Evolutionary conservation across 192 early-diverging fungal species (phyloP), one percentile per base, ranked within the genome.

Genomic region (Coemansia sp.): DNA sequence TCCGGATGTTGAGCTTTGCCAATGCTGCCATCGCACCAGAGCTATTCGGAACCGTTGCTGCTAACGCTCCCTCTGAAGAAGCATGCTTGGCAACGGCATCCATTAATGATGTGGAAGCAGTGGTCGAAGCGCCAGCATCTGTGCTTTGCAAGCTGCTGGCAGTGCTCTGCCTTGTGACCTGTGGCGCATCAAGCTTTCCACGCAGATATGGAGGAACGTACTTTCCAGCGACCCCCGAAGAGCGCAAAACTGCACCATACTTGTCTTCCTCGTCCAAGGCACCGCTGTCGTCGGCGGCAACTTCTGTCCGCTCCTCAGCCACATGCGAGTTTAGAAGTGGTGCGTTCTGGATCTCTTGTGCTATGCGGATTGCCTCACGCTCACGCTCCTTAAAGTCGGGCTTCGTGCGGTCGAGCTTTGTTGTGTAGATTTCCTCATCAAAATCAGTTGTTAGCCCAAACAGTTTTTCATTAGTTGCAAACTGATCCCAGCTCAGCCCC

Each of bases 401-500:
- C 41, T 87, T 89, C 5, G 88, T 86, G 61, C 91, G 84, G 71
- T 99, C 95, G 59, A 99, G 81, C 32, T 85, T 88, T 7, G 98
- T 99, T 2, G 98, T 99, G 76, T 99, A 99, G 4, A 99, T 76
- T 58, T 97, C 95, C 64, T 97, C 95, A 70, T 97, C 85, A 84
- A 94, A 99, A 76, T 99, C 95, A 5, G 96, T 95, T 7, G 85
- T 93, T 54, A 99, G 87, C 1, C 98, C 98, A 88, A 99, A 99
- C 49, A 94, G 85, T 65, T 85, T 75, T 76, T 97, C 94, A 70
- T 99, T 99, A 5, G 87, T 91, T 5, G 88, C 92, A 87, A 99
- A 99, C 76, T 99, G 98, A 78, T 99, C 95, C 98, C 98, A 99
- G 17, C 76, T 68, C 53, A 67, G 62, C 17, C 69, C 57, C 3